These are phyloP conservation scores for Phytophthora rubi DNA, from an alignment of 352 stramenopile genomes.

Conservation along the genomic window DNA sequence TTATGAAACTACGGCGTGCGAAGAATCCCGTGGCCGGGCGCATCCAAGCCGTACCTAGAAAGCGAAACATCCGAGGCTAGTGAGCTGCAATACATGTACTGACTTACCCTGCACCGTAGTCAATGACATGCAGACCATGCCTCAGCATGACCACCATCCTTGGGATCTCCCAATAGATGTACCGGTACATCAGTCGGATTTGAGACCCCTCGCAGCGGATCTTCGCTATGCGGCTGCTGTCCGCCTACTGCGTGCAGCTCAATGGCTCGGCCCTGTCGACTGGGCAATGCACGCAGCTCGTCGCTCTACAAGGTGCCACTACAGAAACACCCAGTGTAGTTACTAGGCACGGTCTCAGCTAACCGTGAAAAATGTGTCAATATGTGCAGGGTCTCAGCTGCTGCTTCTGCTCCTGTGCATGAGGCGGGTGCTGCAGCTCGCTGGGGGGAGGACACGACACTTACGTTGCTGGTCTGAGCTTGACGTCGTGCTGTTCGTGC, in stretches of 20 bases:
- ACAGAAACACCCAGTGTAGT: background rate
- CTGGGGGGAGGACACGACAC: background rate
- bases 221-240: constrained; percentile 22
- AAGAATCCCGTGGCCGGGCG: too few species aligned
- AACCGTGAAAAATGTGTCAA: background rate
- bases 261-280: constrained; percentile 26
- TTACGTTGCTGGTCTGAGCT: constrained; percentile 8
- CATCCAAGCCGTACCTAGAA: background rate
- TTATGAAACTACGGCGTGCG: too few species aligned
- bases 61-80: background rate
- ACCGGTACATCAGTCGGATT: constrained; percentile 11
- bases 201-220: background rate
- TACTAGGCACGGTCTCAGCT: background rate
- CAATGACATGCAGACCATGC: background rate
- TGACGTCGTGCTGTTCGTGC: constrained; percentile 22
- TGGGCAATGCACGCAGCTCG: constrained; percentile 37
- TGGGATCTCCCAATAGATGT: background rate
- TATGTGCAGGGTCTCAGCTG: constrained; percentile 41
- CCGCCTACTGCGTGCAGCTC: constrained; percentile 37
- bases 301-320: constrained; percentile 34
- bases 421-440: constrained; percentile 45
- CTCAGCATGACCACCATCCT: background rate
- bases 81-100: background rate
- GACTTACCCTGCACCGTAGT: background rate
- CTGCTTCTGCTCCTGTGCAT: constrained; percentile 49